These are phyloP conservation scores for Zymoseptoria passerinii DNA, from an alignment of 2,329 filamentous ascomycete species.

Conservation along the genomic window DNA sequence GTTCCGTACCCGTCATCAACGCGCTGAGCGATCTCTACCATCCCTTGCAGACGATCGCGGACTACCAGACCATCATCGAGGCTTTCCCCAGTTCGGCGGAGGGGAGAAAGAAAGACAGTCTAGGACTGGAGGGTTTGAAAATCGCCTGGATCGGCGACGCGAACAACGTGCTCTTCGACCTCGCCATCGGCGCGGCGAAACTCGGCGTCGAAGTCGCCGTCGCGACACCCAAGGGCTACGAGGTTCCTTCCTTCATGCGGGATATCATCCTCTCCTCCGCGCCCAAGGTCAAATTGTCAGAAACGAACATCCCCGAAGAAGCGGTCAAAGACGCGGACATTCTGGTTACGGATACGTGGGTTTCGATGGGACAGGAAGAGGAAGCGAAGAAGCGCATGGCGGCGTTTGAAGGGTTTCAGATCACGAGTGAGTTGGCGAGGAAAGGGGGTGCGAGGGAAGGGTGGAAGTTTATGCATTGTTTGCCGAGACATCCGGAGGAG, in stretches of 20 bases:
- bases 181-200: conserved; percentile 81
- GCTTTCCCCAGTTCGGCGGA: conserved; percentile 44
- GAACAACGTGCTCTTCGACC: conserved; percentile 93
- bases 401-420: conserved; percentile 83
- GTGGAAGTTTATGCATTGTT: conserved; percentile 99
- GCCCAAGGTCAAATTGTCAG: conserved; percentile 42
- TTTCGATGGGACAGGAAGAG: conserved; percentile 94
- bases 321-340: conserved; percentile 79
- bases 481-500: conserved; percentile 86
- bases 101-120: conserved; percentile 28
- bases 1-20: conserved; percentile 44
- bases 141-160: conserved; percentile 94
- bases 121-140: conserved; percentile 76
- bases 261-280: conserved; percentile 58
- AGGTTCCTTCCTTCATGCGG: conserved; percentile 68
- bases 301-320: conserved; percentile 76
- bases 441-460: conserved; percentile 75
- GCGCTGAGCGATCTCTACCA: conserved; percentile 81
- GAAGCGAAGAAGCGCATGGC: conserved; percentile 69
- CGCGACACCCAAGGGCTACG: conserved; percentile 77
- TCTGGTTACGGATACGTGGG: conserved; percentile 94
- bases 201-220: conserved; percentile 79
- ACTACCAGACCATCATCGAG: conserved; percentile 86
- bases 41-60: conserved; percentile 87
- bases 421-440: conserved; percentile 76